phyloP scores from a whole-genome alignment of 2,329 filamentous ascomycete genomes.

The Xylaria sp. region DNA sequence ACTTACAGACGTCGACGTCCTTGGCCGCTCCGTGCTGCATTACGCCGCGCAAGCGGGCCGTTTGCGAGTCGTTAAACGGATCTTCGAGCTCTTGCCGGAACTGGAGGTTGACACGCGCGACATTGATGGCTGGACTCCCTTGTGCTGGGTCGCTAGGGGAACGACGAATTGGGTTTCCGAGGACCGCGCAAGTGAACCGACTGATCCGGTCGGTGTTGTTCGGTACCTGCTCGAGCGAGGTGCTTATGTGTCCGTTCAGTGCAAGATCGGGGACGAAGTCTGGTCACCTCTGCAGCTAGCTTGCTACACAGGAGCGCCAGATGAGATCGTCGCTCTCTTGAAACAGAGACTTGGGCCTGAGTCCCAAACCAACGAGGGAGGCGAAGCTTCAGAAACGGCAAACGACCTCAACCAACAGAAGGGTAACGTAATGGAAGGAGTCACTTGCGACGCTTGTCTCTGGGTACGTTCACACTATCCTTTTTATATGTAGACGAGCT shows the following conservation, averaged over 20 bases:
- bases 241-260: constrained; percentile 5
- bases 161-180: constrained; percentile 4
- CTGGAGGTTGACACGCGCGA: constrained; percentile 9
- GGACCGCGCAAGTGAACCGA: constrained; percentile 14
- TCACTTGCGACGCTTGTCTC: constrained; percentile 16
- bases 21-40: constrained; percentile 14
- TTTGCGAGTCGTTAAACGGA: constrained; percentile 6
- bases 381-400: background rate
- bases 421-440: background rate
- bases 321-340: constrained; percentile 11
- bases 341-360: background rate
- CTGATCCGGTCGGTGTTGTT: constrained; percentile 13
- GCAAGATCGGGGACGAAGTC: constrained; percentile 13
- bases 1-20: constrained; percentile 2
- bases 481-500: background rate
- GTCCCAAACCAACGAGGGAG: background rate
- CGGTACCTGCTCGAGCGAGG: constrained; percentile 10
- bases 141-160: constrained; percentile 20
- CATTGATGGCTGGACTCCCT: constrained; percentile 21
- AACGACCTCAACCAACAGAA: background rate
- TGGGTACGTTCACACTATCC: constrained; percentile 2
- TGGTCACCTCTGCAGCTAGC: constrained; percentile 12
- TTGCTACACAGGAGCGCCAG: constrained; percentile 2
- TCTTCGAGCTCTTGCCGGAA: constrained; percentile 7
- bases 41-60: constrained; percentile 20